phyloP scores from a whole-genome alignment of 345 rosid species.

The Hypericum androsaemum region DNA sequence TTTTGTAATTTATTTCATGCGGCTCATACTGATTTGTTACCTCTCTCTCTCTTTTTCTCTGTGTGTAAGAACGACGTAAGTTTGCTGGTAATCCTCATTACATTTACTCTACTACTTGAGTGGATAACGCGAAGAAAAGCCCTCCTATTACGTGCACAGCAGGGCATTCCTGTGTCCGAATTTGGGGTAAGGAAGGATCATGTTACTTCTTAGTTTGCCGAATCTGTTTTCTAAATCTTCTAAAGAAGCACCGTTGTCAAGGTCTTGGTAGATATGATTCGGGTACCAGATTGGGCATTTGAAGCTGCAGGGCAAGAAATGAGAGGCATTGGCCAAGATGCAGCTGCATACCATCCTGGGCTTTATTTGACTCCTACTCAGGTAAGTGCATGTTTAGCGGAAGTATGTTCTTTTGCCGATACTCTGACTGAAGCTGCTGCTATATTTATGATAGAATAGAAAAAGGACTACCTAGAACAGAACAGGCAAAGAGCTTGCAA shows the following conservation, averaged over 20 bases:
- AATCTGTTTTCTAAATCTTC: neutral
- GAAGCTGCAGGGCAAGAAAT: slow-evolving; percentile 99
- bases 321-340: slow-evolving; percentile 91
- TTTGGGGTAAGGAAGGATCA: slow-evolving; percentile 83
- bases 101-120: slow-evolving; percentile 32
- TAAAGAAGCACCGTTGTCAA: slow-evolving; percentile 18
- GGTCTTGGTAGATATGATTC: slow-evolving; percentile 90
- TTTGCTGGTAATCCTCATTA: slow-evolving; percentile 3
- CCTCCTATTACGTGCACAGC: slow-evolving; percentile 73
- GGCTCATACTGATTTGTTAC: neutral
- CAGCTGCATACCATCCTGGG: slow-evolving; percentile 91
- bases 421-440: no score
- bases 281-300: slow-evolving; percentile 98
- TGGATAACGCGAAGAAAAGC: slow-evolving; percentile 89
- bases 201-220: slow-evolving; percentile 5
- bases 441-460: no score
- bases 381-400: slow-evolving; percentile 29
- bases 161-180: slow-evolving; percentile 93
- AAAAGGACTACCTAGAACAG: no score
- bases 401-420: no score
- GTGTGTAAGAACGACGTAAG: no score
- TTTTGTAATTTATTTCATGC: neutral
- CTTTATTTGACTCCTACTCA: slow-evolving; percentile 88
- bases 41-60: no score
- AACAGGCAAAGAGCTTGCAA: no score